A percentile compares a stretch with the other conserved stretches of the same genome.
Conservation (phyloP, 257 asterid species). For the Echium plantagineum region DNA sequence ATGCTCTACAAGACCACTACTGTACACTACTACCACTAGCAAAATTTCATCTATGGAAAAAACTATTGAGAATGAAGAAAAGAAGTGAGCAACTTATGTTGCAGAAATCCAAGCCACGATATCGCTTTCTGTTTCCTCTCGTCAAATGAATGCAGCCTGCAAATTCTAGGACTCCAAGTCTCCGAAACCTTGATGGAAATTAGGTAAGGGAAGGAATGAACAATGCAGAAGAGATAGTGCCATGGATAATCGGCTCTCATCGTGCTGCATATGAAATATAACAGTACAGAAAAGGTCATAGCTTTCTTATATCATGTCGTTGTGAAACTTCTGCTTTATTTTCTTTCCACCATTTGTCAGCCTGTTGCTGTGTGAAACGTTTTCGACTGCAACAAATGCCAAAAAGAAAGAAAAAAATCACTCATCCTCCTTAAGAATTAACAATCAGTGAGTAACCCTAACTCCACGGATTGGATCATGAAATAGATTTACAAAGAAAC, state of each 20-base stretch:
- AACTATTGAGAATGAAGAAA: too few relatives aligned
- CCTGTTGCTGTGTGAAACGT: constrained; percentile 67
- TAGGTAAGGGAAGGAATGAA: not conserved
- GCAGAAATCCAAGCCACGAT: not conserved
- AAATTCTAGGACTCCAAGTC: not conserved
- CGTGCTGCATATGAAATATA: not conserved
- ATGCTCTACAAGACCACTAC: too few relatives aligned
- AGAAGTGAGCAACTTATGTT: constrained; percentile 4
- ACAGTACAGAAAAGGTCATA: not conserved
- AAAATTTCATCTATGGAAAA: too few relatives aligned
- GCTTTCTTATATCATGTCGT: constrained; percentile 35
- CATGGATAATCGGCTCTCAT: not conserved
- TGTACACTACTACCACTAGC: not conserved
- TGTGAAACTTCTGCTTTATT: constrained; percentile 48
- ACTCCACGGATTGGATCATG: not conserved
- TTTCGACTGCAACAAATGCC: constrained; percentile 43
- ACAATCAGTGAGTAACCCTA: constrained; percentile 1
- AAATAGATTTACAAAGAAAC: not conserved
- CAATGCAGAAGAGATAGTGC: not conserved
- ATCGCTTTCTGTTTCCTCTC: too few relatives aligned
- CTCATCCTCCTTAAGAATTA: too few relatives aligned
- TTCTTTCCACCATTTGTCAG: constrained; percentile 88
- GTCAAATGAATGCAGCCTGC: not conserved
- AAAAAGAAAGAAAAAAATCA: not conserved
- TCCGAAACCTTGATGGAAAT: not conserved